phyloP scores from a whole-genome alignment of 208 protist species.

The Leishmania arabica region DNA sequence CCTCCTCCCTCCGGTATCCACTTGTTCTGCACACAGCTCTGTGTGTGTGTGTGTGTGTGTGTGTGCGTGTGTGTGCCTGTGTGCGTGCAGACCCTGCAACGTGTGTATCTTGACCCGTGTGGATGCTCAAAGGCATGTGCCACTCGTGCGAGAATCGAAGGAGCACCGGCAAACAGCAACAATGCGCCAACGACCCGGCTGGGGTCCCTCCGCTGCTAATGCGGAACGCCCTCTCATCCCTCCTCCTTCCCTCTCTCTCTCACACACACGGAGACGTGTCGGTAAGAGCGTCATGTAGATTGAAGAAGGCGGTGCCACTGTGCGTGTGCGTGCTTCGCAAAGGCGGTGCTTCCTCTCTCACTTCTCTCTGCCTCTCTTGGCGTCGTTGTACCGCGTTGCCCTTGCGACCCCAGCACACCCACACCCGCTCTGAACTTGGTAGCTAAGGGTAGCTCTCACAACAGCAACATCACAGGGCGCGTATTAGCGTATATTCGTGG shows the following conservation, averaged over 20 bases:
- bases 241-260: not conserved
- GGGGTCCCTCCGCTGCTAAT: not conserved
- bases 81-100: not conserved
- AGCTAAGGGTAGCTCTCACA: not conserved
- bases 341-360: not conserved
- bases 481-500: not conserved
- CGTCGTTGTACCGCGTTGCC: not conserved
- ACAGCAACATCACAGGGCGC: not conserved
- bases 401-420: not conserved
- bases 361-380: not conserved
- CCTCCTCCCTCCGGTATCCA: not conserved
- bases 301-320: not conserved
- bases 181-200: not conserved
- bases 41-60: not conserved
- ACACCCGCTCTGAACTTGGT: not conserved
- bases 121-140: not conserved
- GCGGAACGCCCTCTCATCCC: not conserved
- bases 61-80: not conserved
- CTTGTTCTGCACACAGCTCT: not conserved
- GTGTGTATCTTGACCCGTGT: not conserved
- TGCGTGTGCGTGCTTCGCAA: not conserved
- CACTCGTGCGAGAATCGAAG: no score
- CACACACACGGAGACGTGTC: not conserved
- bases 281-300: not conserved
- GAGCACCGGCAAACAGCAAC: not conserved